Evolutionary conservation across 345 rosid species (phyloP), one percentile per base, ranked within the genome.

Genomic region (Cardamine occulta): DNA sequence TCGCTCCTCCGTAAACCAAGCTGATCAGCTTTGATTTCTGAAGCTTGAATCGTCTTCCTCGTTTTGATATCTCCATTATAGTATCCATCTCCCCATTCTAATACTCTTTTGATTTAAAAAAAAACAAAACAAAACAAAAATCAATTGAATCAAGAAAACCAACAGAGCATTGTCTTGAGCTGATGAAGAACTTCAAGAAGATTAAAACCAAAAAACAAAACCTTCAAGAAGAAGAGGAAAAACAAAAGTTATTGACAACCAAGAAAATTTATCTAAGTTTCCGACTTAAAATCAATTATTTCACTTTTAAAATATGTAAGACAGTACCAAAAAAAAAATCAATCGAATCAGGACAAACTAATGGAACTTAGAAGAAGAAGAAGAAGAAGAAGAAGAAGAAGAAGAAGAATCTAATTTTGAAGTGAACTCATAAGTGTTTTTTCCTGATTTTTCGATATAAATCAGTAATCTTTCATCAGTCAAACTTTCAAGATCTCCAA

Each of bases 31-130:
- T 87, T 82, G 23, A 86, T 74, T 45, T 92, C 99, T 8, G 83
- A 76, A 28, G 93, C 84, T 84, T 89, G 93, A 74, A 86, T 80
- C 52, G 91, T 89, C 81, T 89, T 95, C 77, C 97, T 86, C 24
- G 97, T 95, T 85, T 92, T 95, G 32, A 95, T 95, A 75, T 89
- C 97, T 47, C 99, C 99, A 74, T 95, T 95, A 81, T 95, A 95
- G 68, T 90, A 90, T 28, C 99, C 99, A 68, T 88, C 90, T 19
- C 85, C 88, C 99, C 99, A 95, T 68, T 88, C 91, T 84, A 92
- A 73, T 17, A 84, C 82, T 74, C 99, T 95, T 70, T 59, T n/a
- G 3, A 8, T 15, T 29, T n/a, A 4, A 47, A 59, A 49, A 42
- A 18, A 58, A 26, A 4, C 18, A 6, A 52, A 61, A 7, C 19